A percentile compares a stretch with the other conserved stretches of the same genome.
These are phyloP conservation scores for Cornus kousa DNA, from an alignment of 148 eudicot species.

Conservation along the genomic window DNA sequence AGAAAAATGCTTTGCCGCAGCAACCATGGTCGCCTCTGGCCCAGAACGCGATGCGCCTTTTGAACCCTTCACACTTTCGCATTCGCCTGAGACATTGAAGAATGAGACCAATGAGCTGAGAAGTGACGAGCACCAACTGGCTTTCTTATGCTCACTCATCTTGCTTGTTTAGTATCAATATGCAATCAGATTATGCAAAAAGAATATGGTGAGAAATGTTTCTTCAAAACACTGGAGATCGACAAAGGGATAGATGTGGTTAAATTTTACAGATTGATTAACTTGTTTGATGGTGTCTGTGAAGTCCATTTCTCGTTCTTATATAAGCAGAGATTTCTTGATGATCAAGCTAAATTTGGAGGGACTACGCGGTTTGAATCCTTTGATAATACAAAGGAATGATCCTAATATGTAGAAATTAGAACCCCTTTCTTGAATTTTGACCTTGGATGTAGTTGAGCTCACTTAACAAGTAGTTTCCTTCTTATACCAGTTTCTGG, in stretches of 20 bases:
- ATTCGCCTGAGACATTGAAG: background rate
- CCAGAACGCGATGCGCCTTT: background rate
- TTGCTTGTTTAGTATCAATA: background rate
- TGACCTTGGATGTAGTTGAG: background rate
- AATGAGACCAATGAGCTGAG: background rate
- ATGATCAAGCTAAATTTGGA: conserved; percentile 6
- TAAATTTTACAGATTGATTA: background rate
- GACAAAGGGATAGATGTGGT: background rate
- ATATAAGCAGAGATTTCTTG: conserved; percentile 11
- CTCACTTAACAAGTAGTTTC: too few species aligned
- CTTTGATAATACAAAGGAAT: background rate
- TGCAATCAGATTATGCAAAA: background rate
- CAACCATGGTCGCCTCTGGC: conserved; percentile 12
- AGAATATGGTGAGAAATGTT: too few species aligned
- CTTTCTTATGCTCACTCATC: background rate
- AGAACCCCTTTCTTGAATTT: background rate
- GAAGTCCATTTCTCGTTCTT: background rate
- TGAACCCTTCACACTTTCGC: background rate
- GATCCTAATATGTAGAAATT: background rate
- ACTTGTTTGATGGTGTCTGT: background rate
- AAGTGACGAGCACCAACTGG: background rate
- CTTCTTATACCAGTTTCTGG: too few species aligned
- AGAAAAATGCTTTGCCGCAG: conserved; percentile 22
- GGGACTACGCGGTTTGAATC: background rate
- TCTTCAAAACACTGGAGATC: background rate